A percentile compares a stretch with the other conserved stretches of the same genome.
Evolutionary conservation across 2,329 filamentous ascomycete genomes (phyloP).

Genomic region (Fusarium torreyae): DNA sequence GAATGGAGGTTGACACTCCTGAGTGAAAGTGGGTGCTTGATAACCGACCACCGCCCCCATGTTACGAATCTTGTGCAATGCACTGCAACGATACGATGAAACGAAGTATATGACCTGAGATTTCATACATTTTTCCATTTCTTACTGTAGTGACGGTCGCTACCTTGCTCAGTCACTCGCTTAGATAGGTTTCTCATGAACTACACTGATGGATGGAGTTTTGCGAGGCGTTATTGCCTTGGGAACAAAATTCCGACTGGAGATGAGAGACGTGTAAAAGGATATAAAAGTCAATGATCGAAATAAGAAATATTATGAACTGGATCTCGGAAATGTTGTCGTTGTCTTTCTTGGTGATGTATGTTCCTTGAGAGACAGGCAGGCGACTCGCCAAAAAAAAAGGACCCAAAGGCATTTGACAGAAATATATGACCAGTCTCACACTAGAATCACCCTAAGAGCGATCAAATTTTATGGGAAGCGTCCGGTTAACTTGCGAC

Average conservation of each 20-base stretch:
- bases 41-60: conserved; percentile 33
- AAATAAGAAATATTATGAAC: conserved; percentile 15
- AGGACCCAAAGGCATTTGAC: too few relatives aligned
- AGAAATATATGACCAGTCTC: too few relatives aligned
- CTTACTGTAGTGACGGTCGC: conserved; percentile 41
- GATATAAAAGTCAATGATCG: conserved; percentile 26
- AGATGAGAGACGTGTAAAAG: conserved; percentile 24
- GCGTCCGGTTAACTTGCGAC: too few relatives aligned
- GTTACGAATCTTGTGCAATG: conserved; percentile 41
- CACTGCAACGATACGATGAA: conserved; percentile 45
- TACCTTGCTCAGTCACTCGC: conserved; percentile 45
- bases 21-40: conserved; percentile 30
- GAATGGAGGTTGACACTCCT: conserved; percentile 49
- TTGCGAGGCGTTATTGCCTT: conserved; percentile 31
- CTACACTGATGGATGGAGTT: conserved; percentile 21
- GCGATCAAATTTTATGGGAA: too few relatives aligned
- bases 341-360: neutral
- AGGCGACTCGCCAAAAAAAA: too few relatives aligned
- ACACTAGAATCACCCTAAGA: too few relatives aligned
- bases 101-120: conserved; percentile 50
- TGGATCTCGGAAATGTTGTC: neutral
- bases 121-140: conserved; percentile 41
- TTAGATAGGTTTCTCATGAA: conserved; percentile 36
- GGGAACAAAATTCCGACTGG: conserved; percentile 17
- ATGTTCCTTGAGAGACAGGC: neutral